Evolutionary conservation across 495 filamentous ascomycete genomes (phyloP), one percentile per base, ranked within the genome.

Genomic region (Oleoguttula mirabilis): DNA sequence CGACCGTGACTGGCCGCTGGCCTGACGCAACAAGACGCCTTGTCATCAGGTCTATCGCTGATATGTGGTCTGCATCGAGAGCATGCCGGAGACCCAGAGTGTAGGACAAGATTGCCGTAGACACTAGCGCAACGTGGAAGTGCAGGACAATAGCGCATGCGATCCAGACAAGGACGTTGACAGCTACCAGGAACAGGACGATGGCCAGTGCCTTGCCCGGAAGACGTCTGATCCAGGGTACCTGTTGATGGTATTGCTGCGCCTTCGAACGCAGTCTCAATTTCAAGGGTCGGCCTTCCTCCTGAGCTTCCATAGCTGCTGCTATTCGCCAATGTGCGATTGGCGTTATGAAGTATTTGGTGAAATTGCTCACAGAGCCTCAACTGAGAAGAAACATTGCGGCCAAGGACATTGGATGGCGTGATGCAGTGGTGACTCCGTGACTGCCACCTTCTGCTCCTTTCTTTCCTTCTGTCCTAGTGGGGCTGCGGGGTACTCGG

Each of bases 41-140:
- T 4, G 88, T 96, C 82, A 90, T 94, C 11, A 96, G 70, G 64
- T 96, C 90, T 51, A 96, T 96, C 38, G 87, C 88, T 36, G 81
- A 79, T 61, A 98, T 95, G 63, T 98, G 90, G 61, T 98, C 88
- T 12, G 90, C 90, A 57, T 95, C 90, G 36, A 95, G 77, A 3
- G 90, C 90, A 70, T 98, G 88, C 39, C 90, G 76, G 16, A 98
- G 71, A 5, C 90, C 88, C 4, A 98, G 70, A 0, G 87, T 88
- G 59, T 92, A 94, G 11, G 88, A 75, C 0, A 93, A 71, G 12
- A 88, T 75, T 3, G 88, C 82, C 3, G 85, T 79, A 12, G 79
- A 80, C 30, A 87, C 75, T 41, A 94, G 66, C 3, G 70, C 62
- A 4, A 45, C 15, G 52, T 65, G 57, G 25, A 53, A 59, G 53